These are phyloP conservation scores for Cryptococcus sp. DNA, from an alignment of 1,284 basidiomycete genomes.

Conservation along the genomic window DNA sequence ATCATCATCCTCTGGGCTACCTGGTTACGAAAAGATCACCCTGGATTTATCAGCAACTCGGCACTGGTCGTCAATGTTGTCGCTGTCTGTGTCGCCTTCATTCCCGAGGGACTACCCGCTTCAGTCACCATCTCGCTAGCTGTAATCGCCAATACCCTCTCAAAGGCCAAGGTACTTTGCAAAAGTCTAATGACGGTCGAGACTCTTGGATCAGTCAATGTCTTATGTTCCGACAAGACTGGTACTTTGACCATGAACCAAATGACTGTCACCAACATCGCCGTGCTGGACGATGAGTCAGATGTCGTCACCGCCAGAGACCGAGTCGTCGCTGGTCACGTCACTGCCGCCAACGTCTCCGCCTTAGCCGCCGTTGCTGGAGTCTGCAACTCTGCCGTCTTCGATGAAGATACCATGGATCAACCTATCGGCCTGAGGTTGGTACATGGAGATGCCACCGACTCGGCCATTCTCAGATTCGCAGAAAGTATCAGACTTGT, in stretches of 20 bases:
- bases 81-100: conserved; percentile 60
- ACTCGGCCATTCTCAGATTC: conserved; percentile 60
- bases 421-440: conserved; percentile 50
- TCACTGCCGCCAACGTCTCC: conserved; percentile 14
- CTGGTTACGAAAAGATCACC: conserved; percentile 52
- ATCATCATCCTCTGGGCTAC: conserved; percentile 57
- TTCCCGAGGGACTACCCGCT: conserved; percentile 56
- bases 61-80: conserved; percentile 59
- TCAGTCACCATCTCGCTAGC: conserved; percentile 49
- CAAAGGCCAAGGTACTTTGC: conserved; percentile 58
- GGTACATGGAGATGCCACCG: conserved; percentile 61
- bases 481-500: conserved; percentile 52
- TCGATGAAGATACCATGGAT: conserved; percentile 49
- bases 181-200: conserved; percentile 61
- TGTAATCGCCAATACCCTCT: conserved; percentile 54
- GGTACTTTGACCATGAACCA: conserved; percentile 53
- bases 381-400: conserved; percentile 62
- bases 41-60: conserved; percentile 57
- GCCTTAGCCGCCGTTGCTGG: conserved; percentile 54
- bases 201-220: conserved; percentile 58
- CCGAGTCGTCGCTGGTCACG: conserved; percentile 16
- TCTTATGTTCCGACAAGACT: conserved; percentile 60
- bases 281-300: conserved; percentile 49
- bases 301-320: conserved; percentile 35
- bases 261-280: conserved; percentile 51